phyloP scores from a whole-genome alignment of 768 basidiomycete species.

The Podaxis mareebaensis region DNA sequence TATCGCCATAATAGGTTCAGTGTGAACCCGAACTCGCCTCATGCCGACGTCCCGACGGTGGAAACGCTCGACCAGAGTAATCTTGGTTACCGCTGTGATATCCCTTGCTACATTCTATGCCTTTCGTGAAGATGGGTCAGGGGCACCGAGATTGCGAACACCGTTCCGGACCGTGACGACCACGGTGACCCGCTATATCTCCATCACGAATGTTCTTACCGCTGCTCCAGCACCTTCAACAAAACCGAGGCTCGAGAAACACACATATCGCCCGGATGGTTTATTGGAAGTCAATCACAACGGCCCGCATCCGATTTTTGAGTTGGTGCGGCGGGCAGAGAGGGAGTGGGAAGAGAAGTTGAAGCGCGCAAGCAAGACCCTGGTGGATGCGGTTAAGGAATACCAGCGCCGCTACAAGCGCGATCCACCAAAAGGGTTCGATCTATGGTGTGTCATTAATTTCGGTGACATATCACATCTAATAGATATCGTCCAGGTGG shows the following conservation, averaged over 20 bases:
- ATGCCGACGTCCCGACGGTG: conserved; percentile 4
- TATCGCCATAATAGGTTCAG: not conserved
- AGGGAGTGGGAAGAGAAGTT: conserved; percentile 58
- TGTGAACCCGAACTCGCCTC: not conserved
- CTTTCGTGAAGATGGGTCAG: not conserved
- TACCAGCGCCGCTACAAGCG: conserved; percentile 77
- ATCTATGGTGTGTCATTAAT: conserved; percentile 65
- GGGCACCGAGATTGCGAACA: not conserved
- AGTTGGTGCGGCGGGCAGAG: conserved; percentile 73
- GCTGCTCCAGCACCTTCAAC: not conserved
- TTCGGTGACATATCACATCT: not conserved
- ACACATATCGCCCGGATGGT: conserved; percentile 37
- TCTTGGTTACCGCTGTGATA: not conserved
- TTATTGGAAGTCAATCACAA: conserved; percentile 40
- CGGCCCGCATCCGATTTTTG: conserved; percentile 72
- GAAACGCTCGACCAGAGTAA: not conserved
- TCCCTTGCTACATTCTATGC: not conserved
- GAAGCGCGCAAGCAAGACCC: conserved; percentile 68
- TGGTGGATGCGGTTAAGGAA: conserved; percentile 73
- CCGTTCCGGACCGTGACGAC: conserved; percentile 9
- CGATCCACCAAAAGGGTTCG: conserved; percentile 84
- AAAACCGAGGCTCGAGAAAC: conserved; percentile 26
- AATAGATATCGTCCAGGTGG: conserved; percentile 36
- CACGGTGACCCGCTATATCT: conserved; percentile 7
- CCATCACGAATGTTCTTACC: not conserved